A percentile compares a stretch with the other conserved stretches of the same genome.
These are phyloP conservation scores for Rhazya stricta DNA, from an alignment of 257 asterid species.

Conservation along the genomic window DNA sequence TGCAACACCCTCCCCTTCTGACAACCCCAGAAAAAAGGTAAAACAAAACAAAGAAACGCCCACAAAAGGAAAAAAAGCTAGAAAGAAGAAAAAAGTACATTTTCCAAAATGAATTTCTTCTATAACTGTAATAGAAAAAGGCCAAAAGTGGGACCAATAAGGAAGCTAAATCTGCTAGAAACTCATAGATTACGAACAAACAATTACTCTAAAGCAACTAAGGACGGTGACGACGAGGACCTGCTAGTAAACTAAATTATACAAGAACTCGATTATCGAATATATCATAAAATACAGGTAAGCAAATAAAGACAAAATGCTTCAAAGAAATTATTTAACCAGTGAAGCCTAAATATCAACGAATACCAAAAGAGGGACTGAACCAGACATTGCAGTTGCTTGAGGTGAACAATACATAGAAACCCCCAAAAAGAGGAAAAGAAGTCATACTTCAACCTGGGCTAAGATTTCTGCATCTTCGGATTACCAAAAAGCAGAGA, in stretches of 20 bases:
- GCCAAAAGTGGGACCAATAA: neutral
- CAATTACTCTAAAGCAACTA: neutral
- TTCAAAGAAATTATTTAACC: neutral
- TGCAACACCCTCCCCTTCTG: neutral
- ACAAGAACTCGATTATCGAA: neutral
- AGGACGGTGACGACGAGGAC: neutral
- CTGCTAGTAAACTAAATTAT: neutral
- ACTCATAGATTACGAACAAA: neutral
- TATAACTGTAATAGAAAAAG: neutral
- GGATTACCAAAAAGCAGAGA: neutral
- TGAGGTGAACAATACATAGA: neutral
- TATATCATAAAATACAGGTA: too few species aligned
- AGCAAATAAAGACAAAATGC: neutral
- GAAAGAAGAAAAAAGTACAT: neutral
- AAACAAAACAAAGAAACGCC: neutral
- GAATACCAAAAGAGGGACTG: neutral
- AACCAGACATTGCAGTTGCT: neutral
- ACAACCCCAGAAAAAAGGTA: neutral
- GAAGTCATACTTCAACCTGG: neutral
- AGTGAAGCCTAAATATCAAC: neutral
- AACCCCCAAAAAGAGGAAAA: neutral
- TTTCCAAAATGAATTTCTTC: neutral
- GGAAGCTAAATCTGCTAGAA: neutral
- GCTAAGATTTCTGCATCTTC: constrained; percentile 8
- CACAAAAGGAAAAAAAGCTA: neutral